Conservation (phyloP, 768 basidiomycete genomes). For the Kwoniella europaea region DNA sequence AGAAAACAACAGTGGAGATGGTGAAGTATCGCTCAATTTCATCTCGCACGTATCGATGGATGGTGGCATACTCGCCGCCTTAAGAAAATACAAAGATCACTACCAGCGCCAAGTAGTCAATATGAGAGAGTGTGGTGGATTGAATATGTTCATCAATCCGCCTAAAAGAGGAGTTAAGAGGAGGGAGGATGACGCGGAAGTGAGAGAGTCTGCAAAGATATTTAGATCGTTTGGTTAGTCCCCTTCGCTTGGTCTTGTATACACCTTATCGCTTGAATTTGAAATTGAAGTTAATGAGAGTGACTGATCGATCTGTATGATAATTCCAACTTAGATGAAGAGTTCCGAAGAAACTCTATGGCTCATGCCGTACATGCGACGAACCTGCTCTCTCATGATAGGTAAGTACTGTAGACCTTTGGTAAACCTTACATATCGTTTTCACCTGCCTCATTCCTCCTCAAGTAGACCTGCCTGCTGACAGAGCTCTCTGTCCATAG, state of each 20-base stretch:
- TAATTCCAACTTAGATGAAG: not conserved
- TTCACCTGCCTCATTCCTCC: too few relatives aligned
- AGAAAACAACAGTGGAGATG: not conserved
- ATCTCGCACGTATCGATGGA: conserved; percentile 15
- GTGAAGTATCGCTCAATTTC: conserved; percentile 4
- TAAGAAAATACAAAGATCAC: not conserved
- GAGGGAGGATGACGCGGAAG: not conserved
- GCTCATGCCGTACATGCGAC: conserved; percentile 35
- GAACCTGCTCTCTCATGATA: conserved; percentile 21
- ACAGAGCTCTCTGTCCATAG: not conserved
- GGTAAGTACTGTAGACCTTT: conserved; percentile 13
- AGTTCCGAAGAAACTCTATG: conserved; percentile 17
- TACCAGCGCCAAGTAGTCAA: too few relatives aligned
- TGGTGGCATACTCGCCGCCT: conserved; percentile 9
- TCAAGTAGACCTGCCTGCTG: not conserved
- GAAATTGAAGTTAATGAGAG: too few relatives aligned
- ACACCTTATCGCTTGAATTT: too few relatives aligned
- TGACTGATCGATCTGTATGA: not conserved
- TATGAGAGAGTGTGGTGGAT: not conserved
- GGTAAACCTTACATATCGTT: not conserved
- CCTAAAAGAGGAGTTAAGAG: not conserved
- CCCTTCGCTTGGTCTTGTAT: not conserved
- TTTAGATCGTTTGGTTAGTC: conserved; percentile 1
- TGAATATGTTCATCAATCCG: conserved; percentile 21
- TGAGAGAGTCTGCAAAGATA: not conserved